phyloP scores from a whole-genome alignment of 176 grass and related monocot genomes.

The Hyparrhenia diplandra region DNA sequence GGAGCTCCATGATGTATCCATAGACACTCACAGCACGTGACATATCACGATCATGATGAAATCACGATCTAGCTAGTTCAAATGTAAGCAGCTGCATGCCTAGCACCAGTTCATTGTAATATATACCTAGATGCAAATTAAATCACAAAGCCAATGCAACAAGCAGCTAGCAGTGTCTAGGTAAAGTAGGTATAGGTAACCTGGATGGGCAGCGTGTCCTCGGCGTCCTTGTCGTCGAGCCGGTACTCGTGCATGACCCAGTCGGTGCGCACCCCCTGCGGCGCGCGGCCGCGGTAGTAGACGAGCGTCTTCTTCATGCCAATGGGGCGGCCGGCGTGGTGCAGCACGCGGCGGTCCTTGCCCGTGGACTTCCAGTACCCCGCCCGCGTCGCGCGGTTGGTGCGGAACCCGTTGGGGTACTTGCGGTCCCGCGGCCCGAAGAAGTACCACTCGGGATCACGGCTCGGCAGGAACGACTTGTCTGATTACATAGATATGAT shows the following conservation, averaged over 20 bases:
- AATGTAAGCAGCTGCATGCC: neutral
- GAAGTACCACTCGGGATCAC: constrained; percentile 99
- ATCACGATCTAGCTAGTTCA: neutral
- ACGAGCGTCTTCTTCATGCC: constrained; percentile 99
- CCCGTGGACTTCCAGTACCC: constrained; percentile 99
- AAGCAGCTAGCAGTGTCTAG: neutral
- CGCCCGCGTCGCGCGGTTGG: constrained; percentile 76
- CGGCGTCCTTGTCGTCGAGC: constrained; percentile 90
- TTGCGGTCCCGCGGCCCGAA: constrained; percentile 87
- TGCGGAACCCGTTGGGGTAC: constrained; percentile 92
- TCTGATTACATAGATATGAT: constrained; percentile 48
- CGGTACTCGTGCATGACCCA: constrained; percentile 99
- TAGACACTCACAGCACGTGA: neutral
- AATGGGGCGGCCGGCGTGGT: constrained; percentile 60
- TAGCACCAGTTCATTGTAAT: neutral
- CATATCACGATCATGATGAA: too few relatives aligned
- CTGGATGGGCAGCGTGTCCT: constrained; percentile 83
- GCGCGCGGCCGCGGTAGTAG: constrained; percentile 92
- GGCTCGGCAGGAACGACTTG: constrained; percentile 95
- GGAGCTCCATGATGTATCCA: neutral
- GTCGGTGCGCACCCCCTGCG: constrained; percentile 83
- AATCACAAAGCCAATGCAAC: neutral
- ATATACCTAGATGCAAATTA: too few relatives aligned
- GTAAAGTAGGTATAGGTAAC: constrained; percentile 13
- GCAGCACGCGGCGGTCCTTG: constrained; percentile 73